These are phyloP conservation scores for Geoglossum cookeanum DNA, from an alignment of 2,329 filamentous ascomycete genomes.

Conservation along the genomic window DNA sequence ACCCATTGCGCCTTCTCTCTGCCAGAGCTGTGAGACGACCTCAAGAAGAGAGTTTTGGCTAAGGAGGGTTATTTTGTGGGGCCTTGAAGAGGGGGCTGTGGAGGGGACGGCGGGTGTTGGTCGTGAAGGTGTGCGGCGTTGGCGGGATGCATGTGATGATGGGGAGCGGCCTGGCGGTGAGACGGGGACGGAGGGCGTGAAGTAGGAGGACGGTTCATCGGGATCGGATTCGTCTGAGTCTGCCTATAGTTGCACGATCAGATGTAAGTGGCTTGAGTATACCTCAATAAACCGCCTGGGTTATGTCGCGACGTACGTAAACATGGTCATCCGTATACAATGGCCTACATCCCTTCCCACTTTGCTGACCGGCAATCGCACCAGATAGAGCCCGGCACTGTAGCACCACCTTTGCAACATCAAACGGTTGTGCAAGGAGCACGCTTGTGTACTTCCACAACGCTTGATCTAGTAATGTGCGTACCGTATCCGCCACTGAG, in stretches of 20 bases:
- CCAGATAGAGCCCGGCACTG: conserved; percentile 45
- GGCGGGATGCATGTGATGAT: conserved; percentile 26
- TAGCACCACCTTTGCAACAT: conserved; percentile 85
- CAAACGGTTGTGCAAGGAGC: conserved; percentile 83
- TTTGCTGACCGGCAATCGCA: conserved; percentile 2
- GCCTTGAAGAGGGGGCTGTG: conserved; percentile 2
- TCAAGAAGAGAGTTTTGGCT: conserved; percentile 68
- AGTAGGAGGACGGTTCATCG: conserved; percentile 62
- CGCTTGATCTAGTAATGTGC: conserved; percentile 63
- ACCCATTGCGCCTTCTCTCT: conserved; percentile 73
- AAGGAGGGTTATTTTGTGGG: conserved; percentile 50
- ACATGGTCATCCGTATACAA: conserved; percentile 9
- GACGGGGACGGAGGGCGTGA: conserved; percentile 47
- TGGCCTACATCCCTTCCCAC: neutral
- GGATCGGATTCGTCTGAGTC: conserved; percentile 48
- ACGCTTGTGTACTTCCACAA: conserved; percentile 85
- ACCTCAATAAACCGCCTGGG: neutral
- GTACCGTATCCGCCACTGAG: conserved; percentile 53
- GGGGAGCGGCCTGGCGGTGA: conserved; percentile 23
- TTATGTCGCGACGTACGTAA: neutral
- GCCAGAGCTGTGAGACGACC: conserved; percentile 73
- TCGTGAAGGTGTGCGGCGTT: conserved; percentile 12
- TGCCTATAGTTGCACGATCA: conserved; percentile 6
- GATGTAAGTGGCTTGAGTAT: conserved; percentile 4
- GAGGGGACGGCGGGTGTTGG: neutral